A percentile compares a stretch with the other conserved stretches of the same genome.
phyloP scores from a whole-genome alignment of 805 yeast genomes.

The Deakozyma indianensis region DNA sequence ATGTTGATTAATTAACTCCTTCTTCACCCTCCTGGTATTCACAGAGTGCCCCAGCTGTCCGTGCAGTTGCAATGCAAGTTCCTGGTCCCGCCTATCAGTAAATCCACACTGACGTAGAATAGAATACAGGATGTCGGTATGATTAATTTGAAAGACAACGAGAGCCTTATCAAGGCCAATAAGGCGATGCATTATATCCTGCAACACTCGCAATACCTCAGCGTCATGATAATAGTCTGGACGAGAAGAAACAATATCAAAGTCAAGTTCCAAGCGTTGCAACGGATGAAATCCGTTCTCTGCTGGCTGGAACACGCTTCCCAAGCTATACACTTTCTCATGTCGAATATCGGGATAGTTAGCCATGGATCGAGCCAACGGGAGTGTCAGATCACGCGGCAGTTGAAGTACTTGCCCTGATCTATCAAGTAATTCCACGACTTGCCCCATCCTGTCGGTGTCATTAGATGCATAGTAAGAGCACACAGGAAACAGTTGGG shows the following conservation, averaged over 20 bases:
- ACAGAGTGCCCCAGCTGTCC: slow-evolving; percentile 64
- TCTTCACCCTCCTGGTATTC: slow-evolving; percentile 42
- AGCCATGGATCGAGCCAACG: slow-evolving; percentile 76
- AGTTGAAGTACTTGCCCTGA: slow-evolving; percentile 81
- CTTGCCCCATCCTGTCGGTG: slow-evolving; percentile 30
- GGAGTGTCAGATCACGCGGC: slow-evolving; percentile 80
- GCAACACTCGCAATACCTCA: slow-evolving; percentile 70
- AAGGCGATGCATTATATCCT: slow-evolving; percentile 50
- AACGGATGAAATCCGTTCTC: slow-evolving; percentile 57
- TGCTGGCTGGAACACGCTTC: slow-evolving; percentile 66
- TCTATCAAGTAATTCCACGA: slow-evolving; percentile 69
- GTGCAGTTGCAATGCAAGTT: slow-evolving; percentile 53
- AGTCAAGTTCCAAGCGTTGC: slow-evolving; percentile 68
- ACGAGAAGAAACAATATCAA: slow-evolving; percentile 52
- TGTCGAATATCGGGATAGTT: slow-evolving; percentile 36
- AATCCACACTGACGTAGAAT: slow-evolving; percentile 72
- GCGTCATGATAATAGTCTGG: slow-evolving; percentile 59
- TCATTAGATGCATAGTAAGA: slow-evolving; percentile 37
- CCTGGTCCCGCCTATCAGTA: slow-evolving; percentile 52
- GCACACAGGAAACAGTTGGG: slow-evolving; percentile 68
- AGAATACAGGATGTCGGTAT: slow-evolving; percentile 62
- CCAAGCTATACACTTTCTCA: slow-evolving; percentile 41
- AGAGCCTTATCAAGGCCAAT: slow-evolving; percentile 52
- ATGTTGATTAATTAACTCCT: slow-evolving; percentile 45
- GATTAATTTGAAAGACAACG: slow-evolving; percentile 55